These are phyloP conservation scores for Teunomyces funiuensis DNA, from an alignment of 805 yeast species.

Conservation along the genomic window DNA sequence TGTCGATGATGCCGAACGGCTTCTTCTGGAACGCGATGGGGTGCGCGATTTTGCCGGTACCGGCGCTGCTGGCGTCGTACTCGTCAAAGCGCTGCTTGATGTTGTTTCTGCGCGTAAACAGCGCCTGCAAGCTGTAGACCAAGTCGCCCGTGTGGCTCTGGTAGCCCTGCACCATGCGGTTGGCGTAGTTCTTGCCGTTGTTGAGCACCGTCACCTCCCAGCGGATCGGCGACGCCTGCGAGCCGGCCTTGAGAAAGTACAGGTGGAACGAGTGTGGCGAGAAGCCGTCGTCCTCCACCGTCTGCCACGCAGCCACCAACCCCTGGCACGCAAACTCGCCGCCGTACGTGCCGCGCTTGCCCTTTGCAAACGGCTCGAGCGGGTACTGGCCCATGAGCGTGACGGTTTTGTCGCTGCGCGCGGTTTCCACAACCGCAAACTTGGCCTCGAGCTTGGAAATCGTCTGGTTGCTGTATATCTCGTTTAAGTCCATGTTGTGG, in stretches of 20 bases:
- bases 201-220: slow-evolving; percentile 24
- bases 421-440: slow-evolving; percentile 8
- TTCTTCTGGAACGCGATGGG: slow-evolving; percentile 9
- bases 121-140: slow-evolving; percentile 22
- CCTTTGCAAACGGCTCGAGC: slow-evolving; percentile 20
- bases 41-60: slow-evolving; percentile 2
- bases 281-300: slow-evolving; percentile 21
- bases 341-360: slow-evolving; percentile 28
- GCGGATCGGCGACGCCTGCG: slow-evolving; percentile 18
- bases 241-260: slow-evolving; percentile 29
- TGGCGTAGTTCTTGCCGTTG: slow-evolving; percentile 25
- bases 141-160: slow-evolving; percentile 19
- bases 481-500: background rate
- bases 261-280: slow-evolving; percentile 28
- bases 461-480: slow-evolving; percentile 5
- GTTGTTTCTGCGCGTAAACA: slow-evolving; percentile 23
- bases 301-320: slow-evolving; percentile 29
- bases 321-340: slow-evolving; percentile 29
- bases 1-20: slow-evolving; percentile 10
- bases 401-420: slow-evolving; percentile 13
- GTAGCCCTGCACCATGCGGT: slow-evolving; percentile 22
- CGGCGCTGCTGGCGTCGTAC: background rate
- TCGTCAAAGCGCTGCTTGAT: background rate
- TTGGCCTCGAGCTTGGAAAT: slow-evolving; percentile 11
- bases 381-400: slow-evolving; percentile 25